Evolutionary conservation across 2,329 filamentous ascomycete species (phyloP), one percentile per base, ranked within the genome.

Genomic region (Colletotrichum truncatum): DNA sequence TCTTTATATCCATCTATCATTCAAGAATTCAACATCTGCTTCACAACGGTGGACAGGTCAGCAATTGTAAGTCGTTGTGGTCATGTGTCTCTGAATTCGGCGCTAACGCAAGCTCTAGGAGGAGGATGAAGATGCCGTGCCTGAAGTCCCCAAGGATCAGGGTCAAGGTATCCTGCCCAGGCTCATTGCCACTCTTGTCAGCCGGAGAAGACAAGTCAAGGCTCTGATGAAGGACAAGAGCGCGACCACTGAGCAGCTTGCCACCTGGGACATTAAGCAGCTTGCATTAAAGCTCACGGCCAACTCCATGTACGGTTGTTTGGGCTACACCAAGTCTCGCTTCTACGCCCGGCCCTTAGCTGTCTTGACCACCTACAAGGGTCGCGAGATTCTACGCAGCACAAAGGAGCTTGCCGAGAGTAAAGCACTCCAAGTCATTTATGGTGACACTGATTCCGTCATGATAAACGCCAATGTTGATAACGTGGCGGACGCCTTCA

Each of bases 391-490:
- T 87, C 84, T 99, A 64, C 89, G 93, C 69, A 97, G 93, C 75
- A 99, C 96, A 61, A 99, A 98, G 78, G 94, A 97, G 57, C 87
- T 99, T 67, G 96, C 96, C 9, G 96, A 99, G 79, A 93, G 89
- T 73, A 94, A 92, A 71, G 91, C 94, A 65, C 86, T 99, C 28
- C 92, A 96, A 73, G 96, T 99, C 76, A 98, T 99, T 68, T 99
- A 99, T 73, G 96, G 96, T 82, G 96, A 99, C 80, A 99, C 96
- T 11, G 96, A 99, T 79, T 99, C 96, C 8, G 96, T 99, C 80
- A 99, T 99, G 96, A 98, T 99, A 83, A 99, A 99, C 75, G 97
- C 96, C 68, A 98, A 98, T 74, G 94, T 96, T 59, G 93, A 98
- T 78, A 97, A 92, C 70, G 92, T 98, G 28, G 89, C 92, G 30